Percentiles rank a stretch among this genome's conserved stretches.
These are phyloP conservation scores for Hippophae gyantsensis DNA, from an alignment of 306 rosid species.

Conservation along the genomic window DNA sequence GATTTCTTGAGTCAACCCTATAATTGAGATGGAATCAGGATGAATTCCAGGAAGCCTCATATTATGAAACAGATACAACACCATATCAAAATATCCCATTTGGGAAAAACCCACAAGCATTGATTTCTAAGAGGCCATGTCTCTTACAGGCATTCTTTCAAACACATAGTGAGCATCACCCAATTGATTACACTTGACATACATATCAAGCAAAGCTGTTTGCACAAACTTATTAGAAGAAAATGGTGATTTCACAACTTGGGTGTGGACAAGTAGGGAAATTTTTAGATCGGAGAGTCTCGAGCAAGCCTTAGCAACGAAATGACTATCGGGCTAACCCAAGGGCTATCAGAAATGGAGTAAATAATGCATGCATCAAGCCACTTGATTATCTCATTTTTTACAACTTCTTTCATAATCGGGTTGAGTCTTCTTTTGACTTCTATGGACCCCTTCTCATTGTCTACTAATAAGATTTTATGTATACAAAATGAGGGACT, in stretches of 20 bases:
- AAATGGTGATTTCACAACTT: neutral
- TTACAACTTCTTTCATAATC: too few species aligned
- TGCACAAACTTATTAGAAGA: neutral
- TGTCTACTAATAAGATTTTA: too few species aligned
- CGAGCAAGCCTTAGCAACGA: neutral
- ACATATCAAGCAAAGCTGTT: neutral
- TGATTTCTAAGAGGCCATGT: conserved; percentile 49
- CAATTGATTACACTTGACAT: neutral
- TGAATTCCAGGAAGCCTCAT: conserved; percentile 41
- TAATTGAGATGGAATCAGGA: conserved; percentile 41
- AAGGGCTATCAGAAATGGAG: too few species aligned
- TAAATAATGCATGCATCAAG: too few species aligned
- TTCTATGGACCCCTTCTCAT: too few species aligned
- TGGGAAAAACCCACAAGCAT: conserved; percentile 51
- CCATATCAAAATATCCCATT: conserved; percentile 22
- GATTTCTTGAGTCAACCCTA: conserved; percentile 35
- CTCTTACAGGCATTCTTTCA: conserved; percentile 40
- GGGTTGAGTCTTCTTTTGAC: too few species aligned
- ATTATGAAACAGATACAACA: conserved; percentile 25
- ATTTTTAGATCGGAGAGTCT: neutral
- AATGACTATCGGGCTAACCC: neutral
- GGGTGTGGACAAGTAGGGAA: neutral
- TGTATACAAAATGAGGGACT: too few species aligned
- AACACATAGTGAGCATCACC: conserved; percentile 34
- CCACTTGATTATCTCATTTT: too few species aligned